Evolutionary conservation across 768 basidiomycete genomes (phyloP).

Genomic region (Mycena floridula): DNA sequence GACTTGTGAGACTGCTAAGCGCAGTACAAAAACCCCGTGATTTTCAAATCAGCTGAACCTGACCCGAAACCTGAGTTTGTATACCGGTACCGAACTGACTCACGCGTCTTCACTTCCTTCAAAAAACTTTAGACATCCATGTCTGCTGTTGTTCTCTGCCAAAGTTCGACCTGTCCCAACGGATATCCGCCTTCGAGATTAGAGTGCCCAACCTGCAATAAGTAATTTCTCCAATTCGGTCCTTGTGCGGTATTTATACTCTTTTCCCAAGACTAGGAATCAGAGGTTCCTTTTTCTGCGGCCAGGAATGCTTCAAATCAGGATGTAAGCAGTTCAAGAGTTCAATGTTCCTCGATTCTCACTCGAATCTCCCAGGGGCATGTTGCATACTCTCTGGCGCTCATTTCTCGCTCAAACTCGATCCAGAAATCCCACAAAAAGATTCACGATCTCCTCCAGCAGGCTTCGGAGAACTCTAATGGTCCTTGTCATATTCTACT

Average conservation of each 20-base stretch:
- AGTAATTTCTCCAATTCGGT: slow-evolving; percentile 39
- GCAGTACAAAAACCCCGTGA: too few species aligned
- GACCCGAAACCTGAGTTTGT: too few species aligned
- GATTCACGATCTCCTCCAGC: slow-evolving; percentile 58
- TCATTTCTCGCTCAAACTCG: slow-evolving; percentile 1
- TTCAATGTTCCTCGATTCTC: neutral
- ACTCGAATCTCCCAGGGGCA: slow-evolving; percentile 15
- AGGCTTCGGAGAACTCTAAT: slow-evolving; percentile 3
- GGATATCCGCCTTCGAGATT: slow-evolving; percentile 81
- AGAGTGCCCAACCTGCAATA: slow-evolving; percentile 92
- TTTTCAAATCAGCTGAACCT: too few species aligned
- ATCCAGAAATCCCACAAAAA: slow-evolving; percentile 76
- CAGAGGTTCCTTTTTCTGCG: slow-evolving; percentile 84
- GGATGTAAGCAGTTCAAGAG: slow-evolving; percentile 58
- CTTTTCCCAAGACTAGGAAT: slow-evolving; percentile 58
- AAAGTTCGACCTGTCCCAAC: slow-evolving; percentile 68
- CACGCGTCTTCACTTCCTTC: too few species aligned
- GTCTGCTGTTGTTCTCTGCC: slow-evolving; percentile 61
- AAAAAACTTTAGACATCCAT: too few species aligned
- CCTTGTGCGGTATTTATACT: slow-evolving; percentile 7
- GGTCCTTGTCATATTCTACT: neutral
- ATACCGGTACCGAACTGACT: too few species aligned
- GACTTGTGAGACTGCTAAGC: too few species aligned
- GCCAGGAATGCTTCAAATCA: slow-evolving; percentile 94
- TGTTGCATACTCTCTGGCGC: slow-evolving; percentile 5